Evolutionary conservation across 441 rosid genomes (phyloP).

Genomic region (Populus hybrid): DNA sequence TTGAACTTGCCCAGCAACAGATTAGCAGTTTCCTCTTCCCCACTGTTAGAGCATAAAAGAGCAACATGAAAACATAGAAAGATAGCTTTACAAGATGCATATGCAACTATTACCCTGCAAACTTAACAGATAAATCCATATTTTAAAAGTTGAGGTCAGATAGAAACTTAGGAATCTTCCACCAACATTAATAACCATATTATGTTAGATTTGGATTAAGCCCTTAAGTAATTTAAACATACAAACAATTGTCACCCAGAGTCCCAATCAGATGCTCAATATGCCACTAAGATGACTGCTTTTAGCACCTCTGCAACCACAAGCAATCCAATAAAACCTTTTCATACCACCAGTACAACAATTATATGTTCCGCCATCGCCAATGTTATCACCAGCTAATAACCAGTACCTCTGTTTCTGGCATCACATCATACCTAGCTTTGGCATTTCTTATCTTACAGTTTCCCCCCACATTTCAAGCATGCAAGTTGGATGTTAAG

Average conservation of each 20-base stretch:
- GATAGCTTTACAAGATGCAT: not conserved
- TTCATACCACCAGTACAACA: not conserved
- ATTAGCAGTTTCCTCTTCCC: constrained; percentile 79
- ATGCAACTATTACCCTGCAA: not conserved
- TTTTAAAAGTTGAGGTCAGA: not conserved
- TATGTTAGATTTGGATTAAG: not conserved
- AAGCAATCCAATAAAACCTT: not conserved
- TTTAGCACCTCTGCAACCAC: not conserved
- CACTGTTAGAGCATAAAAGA: constrained; percentile 44
- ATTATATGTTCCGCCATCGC: not conserved
- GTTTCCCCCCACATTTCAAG: not conserved
- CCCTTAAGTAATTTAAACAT: not conserved
- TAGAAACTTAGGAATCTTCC: not conserved
- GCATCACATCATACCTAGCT: not conserved
- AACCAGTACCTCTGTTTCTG: not conserved
- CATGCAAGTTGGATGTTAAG: too few species aligned
- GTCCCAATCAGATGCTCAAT: not conserved
- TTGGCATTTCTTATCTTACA: not conserved
- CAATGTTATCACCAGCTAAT: not conserved
- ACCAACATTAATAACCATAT: not conserved
- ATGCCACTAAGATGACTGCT: not conserved
- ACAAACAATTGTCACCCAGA: not conserved
- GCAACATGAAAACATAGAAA: constrained; percentile 10
- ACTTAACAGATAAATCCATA: not conserved
- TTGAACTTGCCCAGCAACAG: constrained; percentile 88